A percentile compares a stretch with the other conserved stretches of the same genome.
phyloP scores from a whole-genome alignment of 2,329 filamentous ascomycete species.

The Parastagonospora nodorum region DNA sequence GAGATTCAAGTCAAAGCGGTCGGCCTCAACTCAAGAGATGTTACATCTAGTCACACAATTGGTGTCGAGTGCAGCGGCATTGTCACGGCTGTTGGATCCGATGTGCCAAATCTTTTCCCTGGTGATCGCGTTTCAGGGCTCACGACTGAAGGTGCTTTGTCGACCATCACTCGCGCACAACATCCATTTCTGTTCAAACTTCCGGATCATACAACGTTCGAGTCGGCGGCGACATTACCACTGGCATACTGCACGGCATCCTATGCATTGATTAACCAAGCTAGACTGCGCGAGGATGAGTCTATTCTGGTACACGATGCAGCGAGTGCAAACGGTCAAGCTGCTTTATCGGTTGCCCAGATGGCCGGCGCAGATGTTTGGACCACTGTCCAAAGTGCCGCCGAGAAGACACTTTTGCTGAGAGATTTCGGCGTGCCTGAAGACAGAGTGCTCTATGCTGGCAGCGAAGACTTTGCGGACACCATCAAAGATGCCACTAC shows the following conservation, averaged over 20 bases:
- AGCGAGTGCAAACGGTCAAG: conserved; percentile 35
- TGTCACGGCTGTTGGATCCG: conserved; percentile 11
- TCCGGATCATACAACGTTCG: conserved; percentile 27
- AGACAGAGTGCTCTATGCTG: conserved; percentile 38
- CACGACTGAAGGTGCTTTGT: conserved; percentile 19
- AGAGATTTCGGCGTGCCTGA: conserved; percentile 23
- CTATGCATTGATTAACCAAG: conserved; percentile 37
- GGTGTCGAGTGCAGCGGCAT: conserved; percentile 22
- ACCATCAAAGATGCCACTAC: conserved; percentile 31
- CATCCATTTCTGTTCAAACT: conserved; percentile 23
- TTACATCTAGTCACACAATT: background rate
- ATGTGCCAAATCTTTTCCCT: conserved; percentile 20
- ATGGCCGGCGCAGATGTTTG: conserved; percentile 27
- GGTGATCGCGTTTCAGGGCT: conserved; percentile 34
- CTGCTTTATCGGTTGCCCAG: conserved; percentile 31
- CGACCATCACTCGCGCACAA: conserved; percentile 23
- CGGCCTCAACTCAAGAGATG: conserved; percentile 16
- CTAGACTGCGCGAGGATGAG: conserved; percentile 38
- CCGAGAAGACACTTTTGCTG: conserved; percentile 28
- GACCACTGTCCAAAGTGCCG: conserved; percentile 28
- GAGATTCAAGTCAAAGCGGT: conserved; percentile 44
- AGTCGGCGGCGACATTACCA: conserved; percentile 26
- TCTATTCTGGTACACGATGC: conserved; percentile 38
- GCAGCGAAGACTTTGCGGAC: conserved; percentile 28
- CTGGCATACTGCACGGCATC: conserved; percentile 28